phyloP scores from a whole-genome alignment of 257 asterid species.

The Nicotiana paniculata region DNA sequence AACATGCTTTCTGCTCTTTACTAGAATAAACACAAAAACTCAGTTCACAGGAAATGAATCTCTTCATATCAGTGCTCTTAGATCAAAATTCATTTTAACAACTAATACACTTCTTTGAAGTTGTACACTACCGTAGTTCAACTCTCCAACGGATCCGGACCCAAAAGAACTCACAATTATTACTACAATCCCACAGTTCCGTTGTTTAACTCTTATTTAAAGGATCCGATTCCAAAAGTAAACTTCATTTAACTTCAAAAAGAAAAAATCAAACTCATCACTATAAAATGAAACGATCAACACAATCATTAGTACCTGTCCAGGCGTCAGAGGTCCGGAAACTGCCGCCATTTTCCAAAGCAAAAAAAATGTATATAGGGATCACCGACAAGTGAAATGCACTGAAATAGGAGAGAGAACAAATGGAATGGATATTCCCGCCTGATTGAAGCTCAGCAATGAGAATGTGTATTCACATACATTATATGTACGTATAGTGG shows the following conservation, averaged over 20 bases:
- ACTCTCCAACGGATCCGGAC: neutral
- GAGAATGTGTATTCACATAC: slow-evolving; percentile 1
- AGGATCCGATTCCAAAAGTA: neutral
- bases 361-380: neutral
- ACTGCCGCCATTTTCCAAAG: slow-evolving; percentile 49
- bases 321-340: slow-evolving; percentile 64
- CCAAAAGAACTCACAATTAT: neutral
- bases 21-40: neutral
- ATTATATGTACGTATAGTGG: neutral
- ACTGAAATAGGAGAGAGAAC: neutral
- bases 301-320: slow-evolving; percentile 41
- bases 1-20: neutral
- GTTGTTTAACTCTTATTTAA: neutral
- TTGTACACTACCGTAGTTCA: neutral
- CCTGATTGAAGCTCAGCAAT: neutral
- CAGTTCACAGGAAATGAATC: neutral
- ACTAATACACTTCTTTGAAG: neutral
- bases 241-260: neutral
- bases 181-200: neutral
- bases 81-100: neutral
- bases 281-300: neutral
- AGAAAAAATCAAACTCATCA: neutral
- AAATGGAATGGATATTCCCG: neutral
- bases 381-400: neutral
- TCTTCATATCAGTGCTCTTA: neutral